Evolutionary conservation across 116 monocot species (phyloP), one percentile per base, ranked within the genome.

Genomic region (Papilionanthe hybrid): DNA sequence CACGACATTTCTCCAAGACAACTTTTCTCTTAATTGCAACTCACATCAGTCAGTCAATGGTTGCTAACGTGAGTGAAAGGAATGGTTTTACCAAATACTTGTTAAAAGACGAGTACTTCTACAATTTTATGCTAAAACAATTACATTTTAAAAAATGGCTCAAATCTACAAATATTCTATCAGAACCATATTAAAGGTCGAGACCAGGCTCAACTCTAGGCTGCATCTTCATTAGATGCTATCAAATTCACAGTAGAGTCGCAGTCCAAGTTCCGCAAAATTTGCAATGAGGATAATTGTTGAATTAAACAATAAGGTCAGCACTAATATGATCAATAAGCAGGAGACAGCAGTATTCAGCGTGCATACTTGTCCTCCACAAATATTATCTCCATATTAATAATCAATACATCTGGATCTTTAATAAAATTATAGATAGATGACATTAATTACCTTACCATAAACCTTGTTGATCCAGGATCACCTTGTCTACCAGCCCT

Each of bases 401-500:
- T 5, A 6, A 60, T 9, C 9, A 60, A 60, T 60, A 23, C 5
- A 25, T 6, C 25, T 60, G 22, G 23, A 60, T 60, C 6, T 22
- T 25, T 8, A 25, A 60, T 60, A 23, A 60, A 22, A 22, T 60
- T 23, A 60, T 60, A 22, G 60, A 60, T 60, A 60, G 32, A 53
- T 75, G 56, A 63, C 37, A 42, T 56, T 71, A 83, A 43, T 12
- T 93, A 99, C 99, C 99, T 99, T 55, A 99, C 95, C 93, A 99
- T 92, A 84, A 99, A 99, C 82, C 99, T 89, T 84, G 99, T 99
- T 77, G 99, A 99, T 29, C 99, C 99, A 77, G 95, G 99, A 86
- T 99, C 95, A 76, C 99, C 99, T 84, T 95, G 99, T 82, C 99
- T 92, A 42, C 93, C 99, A 47, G 99, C 95, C 88, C 99, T 91